Conservation (phyloP, 2,329 filamentous ascomycete species). For the Beauveria brongniartii region DNA sequence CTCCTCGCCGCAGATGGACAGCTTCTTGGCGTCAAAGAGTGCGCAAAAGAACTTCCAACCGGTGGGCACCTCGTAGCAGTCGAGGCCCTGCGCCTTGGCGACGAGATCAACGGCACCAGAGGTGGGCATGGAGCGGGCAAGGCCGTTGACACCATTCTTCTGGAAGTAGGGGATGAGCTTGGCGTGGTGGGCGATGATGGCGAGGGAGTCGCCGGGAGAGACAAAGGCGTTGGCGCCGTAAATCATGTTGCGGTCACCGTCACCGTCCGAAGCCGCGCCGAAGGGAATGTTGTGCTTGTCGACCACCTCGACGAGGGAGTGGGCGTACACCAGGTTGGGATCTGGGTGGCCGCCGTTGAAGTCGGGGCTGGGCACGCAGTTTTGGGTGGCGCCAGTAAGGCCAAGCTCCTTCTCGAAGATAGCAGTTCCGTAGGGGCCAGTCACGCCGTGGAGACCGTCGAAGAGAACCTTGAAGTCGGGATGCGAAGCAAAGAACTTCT, state of each 20-base stretch:
- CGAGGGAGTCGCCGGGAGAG: conserved; percentile 91
- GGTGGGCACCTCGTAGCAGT: conserved; percentile 94
- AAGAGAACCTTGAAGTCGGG: conserved; percentile 95
- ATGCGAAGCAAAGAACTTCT: conserved; percentile 80
- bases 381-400: conserved; percentile 70
- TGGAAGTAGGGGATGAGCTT: conserved; percentile 97
- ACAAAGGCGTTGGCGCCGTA: conserved; percentile 96
- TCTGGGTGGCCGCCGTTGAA: conserved; percentile 97
- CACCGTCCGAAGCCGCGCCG: conserved; percentile 90
- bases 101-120: conserved; percentile 93
- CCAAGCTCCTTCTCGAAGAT: conserved; percentile 95
- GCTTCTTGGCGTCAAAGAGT: conserved; percentile 87
- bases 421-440: conserved; percentile 85
- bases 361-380: conserved; percentile 86
- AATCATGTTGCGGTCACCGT: conserved; percentile 99
- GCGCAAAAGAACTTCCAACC: conserved; percentile 99
- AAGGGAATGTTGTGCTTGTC: conserved; percentile 91
- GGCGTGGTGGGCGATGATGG: conserved; percentile 96
- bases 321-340: conserved; percentile 94
- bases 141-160: conserved; percentile 90
- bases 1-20: conserved; percentile 98
- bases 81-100: conserved; percentile 84
- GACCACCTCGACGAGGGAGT: conserved; percentile 87
- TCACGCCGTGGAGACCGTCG: conserved; percentile 89
- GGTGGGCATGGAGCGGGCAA: conserved; percentile 96